Conservation (phyloP, 176 grass and related monocot genomes). For the Triticum urartu region DNA sequence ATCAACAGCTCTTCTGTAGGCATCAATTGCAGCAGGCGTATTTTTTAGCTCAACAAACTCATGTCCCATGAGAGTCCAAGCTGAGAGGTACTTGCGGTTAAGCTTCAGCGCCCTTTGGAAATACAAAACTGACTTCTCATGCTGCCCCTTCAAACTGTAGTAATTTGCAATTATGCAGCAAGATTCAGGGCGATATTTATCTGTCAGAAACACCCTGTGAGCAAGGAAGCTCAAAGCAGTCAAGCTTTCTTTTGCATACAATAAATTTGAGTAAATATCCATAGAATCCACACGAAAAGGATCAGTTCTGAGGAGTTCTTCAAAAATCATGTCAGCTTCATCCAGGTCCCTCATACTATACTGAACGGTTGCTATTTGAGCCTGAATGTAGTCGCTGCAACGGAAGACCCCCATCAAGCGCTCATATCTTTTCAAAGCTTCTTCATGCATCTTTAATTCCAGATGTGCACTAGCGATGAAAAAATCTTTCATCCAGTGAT, state of each 20-base stretch:
- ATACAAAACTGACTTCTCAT: conserved; percentile 92
- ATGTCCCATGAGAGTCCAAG: conserved; percentile 99
- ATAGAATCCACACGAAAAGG: conserved; percentile 95
- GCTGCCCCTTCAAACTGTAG: conserved; percentile 96
- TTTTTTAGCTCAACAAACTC: conserved; percentile 99
- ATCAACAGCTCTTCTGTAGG: conserved; percentile 91
- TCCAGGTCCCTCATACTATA: conserved; percentile 95
- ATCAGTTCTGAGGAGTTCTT: conserved; percentile 93
- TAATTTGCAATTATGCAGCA: conserved; percentile 99
- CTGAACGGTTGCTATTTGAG: conserved; percentile 91
- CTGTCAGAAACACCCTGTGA: conserved; percentile 95
- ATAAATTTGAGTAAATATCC: conserved; percentile 93
- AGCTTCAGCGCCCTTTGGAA: conserved; percentile 90
- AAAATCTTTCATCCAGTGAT: conserved; percentile 99
- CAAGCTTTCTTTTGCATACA: conserved; percentile 95
- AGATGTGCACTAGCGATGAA: conserved; percentile 89
- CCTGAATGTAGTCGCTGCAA: conserved; percentile 86
- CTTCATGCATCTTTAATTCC: conserved; percentile 93
- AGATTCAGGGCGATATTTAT: conserved; percentile 92
- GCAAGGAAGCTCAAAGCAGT: conserved; percentile 92
- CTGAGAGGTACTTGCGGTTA: conserved; percentile 93
- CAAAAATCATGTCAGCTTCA: conserved; percentile 94
- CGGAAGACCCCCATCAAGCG: conserved; percentile 63
- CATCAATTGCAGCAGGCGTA: conserved; percentile 94
- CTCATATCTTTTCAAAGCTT: conserved; percentile 87